Evolutionary conservation across 2,329 filamentous ascomycete genomes (phyloP).

Genomic region (Calycina herbarum): DNA sequence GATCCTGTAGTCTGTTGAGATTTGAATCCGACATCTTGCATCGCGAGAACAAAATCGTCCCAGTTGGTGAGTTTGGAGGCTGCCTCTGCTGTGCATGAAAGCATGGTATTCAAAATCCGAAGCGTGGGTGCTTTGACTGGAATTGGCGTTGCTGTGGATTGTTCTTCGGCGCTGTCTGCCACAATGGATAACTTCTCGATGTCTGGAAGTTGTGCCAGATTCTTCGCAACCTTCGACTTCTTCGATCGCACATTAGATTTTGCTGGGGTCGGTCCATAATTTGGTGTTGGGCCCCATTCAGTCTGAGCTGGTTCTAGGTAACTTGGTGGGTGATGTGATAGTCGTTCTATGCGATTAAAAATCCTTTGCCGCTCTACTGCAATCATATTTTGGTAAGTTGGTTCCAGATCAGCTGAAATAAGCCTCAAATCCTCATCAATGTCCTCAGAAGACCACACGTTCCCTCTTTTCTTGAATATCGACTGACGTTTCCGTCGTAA

Average conservation of each 20-base stretch:
- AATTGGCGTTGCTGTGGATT: background rate
- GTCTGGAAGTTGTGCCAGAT: background rate
- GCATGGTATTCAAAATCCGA: constrained; percentile 10
- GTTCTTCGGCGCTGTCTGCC: background rate
- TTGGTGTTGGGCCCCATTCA: constrained; percentile 8
- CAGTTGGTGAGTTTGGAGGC: constrained; percentile 14
- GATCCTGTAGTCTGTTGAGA: constrained; percentile 8
- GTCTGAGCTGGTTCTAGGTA: constrained; percentile 2
- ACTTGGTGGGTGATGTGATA: background rate
- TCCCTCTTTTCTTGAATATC: constrained; percentile 5
- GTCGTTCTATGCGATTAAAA: constrained; percentile 7
- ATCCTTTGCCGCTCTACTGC: constrained; percentile 7
- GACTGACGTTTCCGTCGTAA: constrained; percentile 10
- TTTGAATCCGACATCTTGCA: constrained; percentile 11
- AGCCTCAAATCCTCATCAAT: constrained; percentile 10
- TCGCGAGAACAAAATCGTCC: constrained; percentile 17
- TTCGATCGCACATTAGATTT: background rate
- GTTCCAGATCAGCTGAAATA: constrained; percentile 10
- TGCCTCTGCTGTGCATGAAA: constrained; percentile 2
- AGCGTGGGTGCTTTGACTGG: constrained; percentile 7
- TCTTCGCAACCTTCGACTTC: background rate
- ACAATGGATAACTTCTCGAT: background rate
- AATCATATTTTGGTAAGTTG: background rate
- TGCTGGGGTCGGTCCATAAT: background rate
- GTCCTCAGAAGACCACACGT: constrained; percentile 10